Percentiles rank a stretch among this genome's conserved stretches.
These are phyloP conservation scores for Halenospora varia DNA, from an alignment of 495 filamentous ascomycete species.

Conservation along the genomic window DNA sequence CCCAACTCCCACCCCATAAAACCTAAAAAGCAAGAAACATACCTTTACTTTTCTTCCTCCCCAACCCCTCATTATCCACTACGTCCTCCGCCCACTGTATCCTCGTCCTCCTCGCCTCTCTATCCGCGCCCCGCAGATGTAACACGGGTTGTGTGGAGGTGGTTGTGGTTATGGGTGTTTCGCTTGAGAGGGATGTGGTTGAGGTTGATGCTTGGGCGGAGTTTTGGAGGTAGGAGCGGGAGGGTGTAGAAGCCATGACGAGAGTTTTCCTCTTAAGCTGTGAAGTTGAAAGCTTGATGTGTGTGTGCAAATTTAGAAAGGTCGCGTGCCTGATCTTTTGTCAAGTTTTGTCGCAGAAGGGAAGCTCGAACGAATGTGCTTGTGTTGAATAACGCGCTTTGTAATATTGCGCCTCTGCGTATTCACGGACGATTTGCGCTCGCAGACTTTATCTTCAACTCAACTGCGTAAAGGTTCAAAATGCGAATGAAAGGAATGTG, in stretches of 20 bases:
- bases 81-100: slow-evolving; percentile 94
- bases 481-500: background rate
- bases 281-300: too few relatives aligned
- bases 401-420: too few relatives aligned
- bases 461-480: too few relatives aligned
- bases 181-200: background rate
- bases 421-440: too few relatives aligned
- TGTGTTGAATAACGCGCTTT: too few relatives aligned
- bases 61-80: slow-evolving; percentile 93
- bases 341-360: too few relatives aligned
- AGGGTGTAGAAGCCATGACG: too few relatives aligned
- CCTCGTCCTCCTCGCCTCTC: slow-evolving; percentile 32
- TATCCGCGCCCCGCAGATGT: slow-evolving; percentile 27
- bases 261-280: too few relatives aligned
- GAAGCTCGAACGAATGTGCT: too few relatives aligned
- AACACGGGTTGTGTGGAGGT: slow-evolving; percentile 17
- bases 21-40: slow-evolving; percentile 10
- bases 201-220: background rate
- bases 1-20: background rate
- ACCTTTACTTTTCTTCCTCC: slow-evolving; percentile 94
- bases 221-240: background rate
- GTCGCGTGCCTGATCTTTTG: too few relatives aligned
- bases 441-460: too few relatives aligned
- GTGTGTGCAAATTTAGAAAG: too few relatives aligned
- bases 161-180: slow-evolving; percentile 4